Base-by-base conservation (phyloP, 768 basidiomycete genomes). In the Boletus rex-veris region DNA sequence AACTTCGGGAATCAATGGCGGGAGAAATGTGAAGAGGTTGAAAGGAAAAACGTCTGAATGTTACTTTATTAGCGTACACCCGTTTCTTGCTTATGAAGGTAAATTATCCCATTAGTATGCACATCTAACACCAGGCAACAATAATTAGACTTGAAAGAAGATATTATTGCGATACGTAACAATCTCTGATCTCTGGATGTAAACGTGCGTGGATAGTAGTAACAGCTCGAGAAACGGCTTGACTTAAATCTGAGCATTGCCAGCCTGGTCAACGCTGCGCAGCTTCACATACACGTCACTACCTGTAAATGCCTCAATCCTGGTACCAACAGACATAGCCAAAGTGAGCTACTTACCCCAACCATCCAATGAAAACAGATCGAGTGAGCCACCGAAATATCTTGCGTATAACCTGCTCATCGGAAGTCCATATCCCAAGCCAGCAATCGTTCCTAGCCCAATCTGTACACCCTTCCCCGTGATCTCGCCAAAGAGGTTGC, bases 301-400 rank as follows among this genome's bases (percentile, higher is more conserved):
- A 1, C 80, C 78, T 76, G 62, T 8, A 18, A 45, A 11, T 41
- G 16, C 3, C 31, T 50, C 21, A 50, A 44, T 31, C 36, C 28
- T 9, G 16, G 7, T 5, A 36, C 40, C 39, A 30, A 47, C 4
- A 7, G 28, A 43, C 7, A n/a, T 3, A n/a, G 31, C 5, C 12
- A 7, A 14, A 35, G 10, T 33, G 37, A 39, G 48, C 36, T 37
- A 68, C 79, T 66, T 63, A 82, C 90, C 90, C 89, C 89, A 92
- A 11, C 91, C 89, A 66, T 92, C 87, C 43, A 95, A 67, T 2
- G 88, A 85, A 55, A 89, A 80, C 40, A 96, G 73, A 59, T 93
- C 88, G 24, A 95, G 75, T 5, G 86, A 86, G 16, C 92, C 92
- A 10, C 92, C 91, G 61, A 95, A 95, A 67, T 94, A 94, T 79